phyloP scores from a whole-genome alignment of 75 land plant genomes.

The Larix kaempferi region DNA sequence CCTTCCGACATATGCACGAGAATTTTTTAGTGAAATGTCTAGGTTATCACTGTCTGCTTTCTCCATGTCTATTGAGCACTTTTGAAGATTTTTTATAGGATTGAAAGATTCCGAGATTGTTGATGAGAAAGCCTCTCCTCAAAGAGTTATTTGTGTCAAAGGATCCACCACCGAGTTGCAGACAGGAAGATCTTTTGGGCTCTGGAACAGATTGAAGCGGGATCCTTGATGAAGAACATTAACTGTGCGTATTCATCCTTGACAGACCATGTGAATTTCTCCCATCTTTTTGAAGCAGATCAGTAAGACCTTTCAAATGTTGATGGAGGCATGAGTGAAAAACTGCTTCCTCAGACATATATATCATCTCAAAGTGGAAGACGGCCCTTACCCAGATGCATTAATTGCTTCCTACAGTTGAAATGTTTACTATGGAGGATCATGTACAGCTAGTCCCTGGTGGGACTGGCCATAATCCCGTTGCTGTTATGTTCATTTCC shows the following conservation, averaged over 20 bases:
- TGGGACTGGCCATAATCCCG: slow-evolving; percentile 34
- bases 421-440: slow-evolving; percentile 26
- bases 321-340: slow-evolving; percentile 9
- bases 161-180: slow-evolving; percentile 5
- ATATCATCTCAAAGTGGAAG: slow-evolving; percentile 24
- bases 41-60: no score
- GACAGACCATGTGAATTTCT: slow-evolving; percentile 25
- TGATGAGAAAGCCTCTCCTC: not conserved
- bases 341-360: slow-evolving; percentile 9
- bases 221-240: slow-evolving; percentile 31
- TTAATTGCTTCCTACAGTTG: slow-evolving; percentile 13
- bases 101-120: not conserved
- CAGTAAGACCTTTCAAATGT: slow-evolving; percentile 20
- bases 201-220: slow-evolving; percentile 28
- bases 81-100: no score
- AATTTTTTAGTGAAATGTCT: no score
- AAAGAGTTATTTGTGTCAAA: slow-evolving; percentile 1
- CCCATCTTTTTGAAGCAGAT: slow-evolving; percentile 23
- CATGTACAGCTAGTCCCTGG: slow-evolving; percentile 12
- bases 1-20: not conserved
- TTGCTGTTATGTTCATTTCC: not conserved
- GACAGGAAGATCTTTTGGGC: slow-evolving; percentile 32
- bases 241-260: slow-evolving; percentile 12
- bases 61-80: no score
- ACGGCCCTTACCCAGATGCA: slow-evolving; percentile 8